Evolutionary conservation across 768 basidiomycete genomes (phyloP).

Genomic region (Trametes cubensis): DNA sequence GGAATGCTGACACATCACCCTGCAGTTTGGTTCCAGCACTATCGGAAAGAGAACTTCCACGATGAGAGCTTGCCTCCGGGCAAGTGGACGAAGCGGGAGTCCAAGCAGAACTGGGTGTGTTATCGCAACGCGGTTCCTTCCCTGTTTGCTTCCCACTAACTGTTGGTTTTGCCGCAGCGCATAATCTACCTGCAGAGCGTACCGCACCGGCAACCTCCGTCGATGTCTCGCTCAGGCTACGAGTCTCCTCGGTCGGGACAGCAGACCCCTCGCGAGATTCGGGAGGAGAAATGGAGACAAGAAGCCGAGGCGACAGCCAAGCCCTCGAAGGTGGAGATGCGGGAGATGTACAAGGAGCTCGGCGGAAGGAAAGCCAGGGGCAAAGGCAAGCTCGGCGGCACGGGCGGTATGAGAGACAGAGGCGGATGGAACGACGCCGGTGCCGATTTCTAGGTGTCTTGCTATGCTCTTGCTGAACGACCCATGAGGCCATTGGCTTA

Average conservation of each 20-base stretch:
- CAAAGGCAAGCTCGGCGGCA: slow-evolving; percentile 73
- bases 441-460: slow-evolving; percentile 12
- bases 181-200: slow-evolving; percentile 46
- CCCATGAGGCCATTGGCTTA: neutral
- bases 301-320: slow-evolving; percentile 53
- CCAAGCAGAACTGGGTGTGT: slow-evolving; percentile 89
- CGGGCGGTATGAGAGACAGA: slow-evolving; percentile 67
- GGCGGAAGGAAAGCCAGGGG: slow-evolving; percentile 78
- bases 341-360: slow-evolving; percentile 89
- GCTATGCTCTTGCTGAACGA: neutral
- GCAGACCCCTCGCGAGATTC: slow-evolving; percentile 77
- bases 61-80: slow-evolving; percentile 76
- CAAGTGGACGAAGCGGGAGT: slow-evolving; percentile 92
- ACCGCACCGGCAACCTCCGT: slow-evolving; percentile 43
- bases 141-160: neutral
- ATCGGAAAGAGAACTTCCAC: slow-evolving; percentile 84
- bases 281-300: slow-evolving; percentile 73
- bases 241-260: slow-evolving; percentile 57
- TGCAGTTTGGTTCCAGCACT: slow-evolving; percentile 92
- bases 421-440: slow-evolving; percentile 69
- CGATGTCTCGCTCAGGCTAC: slow-evolving; percentile 39
- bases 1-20: slow-evolving; percentile 2
- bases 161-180: slow-evolving; percentile 45
- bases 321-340: slow-evolving; percentile 83
- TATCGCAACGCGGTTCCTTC: neutral